Evolutionary conservation across 805 yeast species (phyloP), one percentile per base, ranked within the genome.

Genomic region (Wickerhamiella allomyrinae): DNA sequence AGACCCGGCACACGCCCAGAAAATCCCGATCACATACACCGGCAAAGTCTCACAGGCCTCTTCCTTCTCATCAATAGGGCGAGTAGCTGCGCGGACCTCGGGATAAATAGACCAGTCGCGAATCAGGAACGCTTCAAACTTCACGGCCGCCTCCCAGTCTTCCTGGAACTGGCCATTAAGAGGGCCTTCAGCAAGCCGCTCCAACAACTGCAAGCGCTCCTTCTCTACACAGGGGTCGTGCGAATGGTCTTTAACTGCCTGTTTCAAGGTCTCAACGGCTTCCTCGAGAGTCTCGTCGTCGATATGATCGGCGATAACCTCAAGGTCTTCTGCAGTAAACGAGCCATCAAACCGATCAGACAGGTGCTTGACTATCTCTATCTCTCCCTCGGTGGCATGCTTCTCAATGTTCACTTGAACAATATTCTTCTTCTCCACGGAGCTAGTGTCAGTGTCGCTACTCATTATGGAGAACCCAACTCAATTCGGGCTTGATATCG

Each of bases 21-120:
- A 52, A 3, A 68, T 51, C 3, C 71, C 72, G 22, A 74, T 56
- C 13, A 66, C 59, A 54, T 73, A 74, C 5, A 68, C 70, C 41
- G 79, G 64, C 37, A 71, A 47, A 3, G 76, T 73, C 44, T 74
- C 76, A 35, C 59, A 61, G 3, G 68, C 67, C 31, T 62, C 50
- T n/a, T 48, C 42, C 2, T 67, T 67, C 43, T 74, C 76, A 50
- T 74, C 78, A 35, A 51, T 61, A 3, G 76, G 69, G 24, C 68
- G 72, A 5, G 71, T 67, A 19, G 73, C 70, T 13, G 79, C 70
- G 29, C 80, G 57, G 13, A 75, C 75, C 51, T 75, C 78, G 6
- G 79, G 76, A 46, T 74, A 74, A 3, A 77, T 76, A 1, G 78
- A 72, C 53, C 66, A 68, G 48, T 49, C 57, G 36, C 44, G 40